phyloP scores from a whole-genome alignment of 169 alveolate species.

The Cryptosporidium ubiquitum region DNA sequence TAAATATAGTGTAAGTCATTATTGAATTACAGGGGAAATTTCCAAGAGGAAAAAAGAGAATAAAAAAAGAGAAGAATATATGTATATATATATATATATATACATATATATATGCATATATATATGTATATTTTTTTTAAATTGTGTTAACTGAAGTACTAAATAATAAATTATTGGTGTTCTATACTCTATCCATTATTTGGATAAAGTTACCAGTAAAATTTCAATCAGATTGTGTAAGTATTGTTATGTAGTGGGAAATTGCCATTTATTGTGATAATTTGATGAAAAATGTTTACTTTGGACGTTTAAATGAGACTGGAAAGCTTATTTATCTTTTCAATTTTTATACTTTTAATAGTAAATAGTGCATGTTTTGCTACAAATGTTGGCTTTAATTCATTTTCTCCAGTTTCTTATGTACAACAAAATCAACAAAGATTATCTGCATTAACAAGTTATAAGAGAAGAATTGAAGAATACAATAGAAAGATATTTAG shows the following conservation, averaged over 20 bases:
- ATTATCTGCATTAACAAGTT: neutral
- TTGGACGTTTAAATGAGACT: neutral
- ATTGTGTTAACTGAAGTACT: neutral
- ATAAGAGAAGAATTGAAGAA: conserved; percentile 3
- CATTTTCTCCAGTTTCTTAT: neutral
- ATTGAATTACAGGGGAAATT: neutral
- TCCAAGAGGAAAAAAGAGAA: neutral
- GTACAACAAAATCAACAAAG: conserved; percentile 16
- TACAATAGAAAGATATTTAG: conserved; percentile 7
- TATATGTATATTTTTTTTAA: too few relatives aligned
- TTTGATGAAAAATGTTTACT: conserved; percentile 8
- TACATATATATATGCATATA: too few relatives aligned
- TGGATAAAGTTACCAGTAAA: neutral
- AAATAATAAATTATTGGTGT: too few relatives aligned
- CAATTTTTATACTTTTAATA: neutral
- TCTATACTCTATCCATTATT: neutral
- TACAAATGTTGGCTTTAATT: neutral
- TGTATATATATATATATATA: too few relatives aligned
- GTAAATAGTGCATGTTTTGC: neutral
- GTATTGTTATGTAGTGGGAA: neutral
- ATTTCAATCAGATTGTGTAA: neutral
- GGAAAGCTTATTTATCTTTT: neutral
- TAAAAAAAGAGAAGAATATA: too few relatives aligned
- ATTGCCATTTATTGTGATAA: neutral
- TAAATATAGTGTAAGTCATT: neutral